Conservation (phyloP, 2,329 filamentous ascomycete species). For the Penicillium fuscoglaucum region DNA sequence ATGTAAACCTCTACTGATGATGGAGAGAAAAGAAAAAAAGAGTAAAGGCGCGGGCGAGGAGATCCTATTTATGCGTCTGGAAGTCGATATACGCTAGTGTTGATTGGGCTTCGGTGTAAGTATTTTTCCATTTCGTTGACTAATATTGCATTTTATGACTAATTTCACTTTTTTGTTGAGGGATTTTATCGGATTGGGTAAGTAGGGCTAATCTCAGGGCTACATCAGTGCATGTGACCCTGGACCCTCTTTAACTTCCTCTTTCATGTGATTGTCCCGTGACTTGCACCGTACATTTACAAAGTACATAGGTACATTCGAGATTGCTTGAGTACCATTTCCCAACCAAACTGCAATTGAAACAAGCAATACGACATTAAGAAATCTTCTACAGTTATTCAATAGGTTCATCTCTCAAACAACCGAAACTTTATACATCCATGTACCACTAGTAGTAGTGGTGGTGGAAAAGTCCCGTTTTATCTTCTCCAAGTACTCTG, state of each 20-base stretch:
- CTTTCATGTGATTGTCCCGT: constrained; percentile 7
- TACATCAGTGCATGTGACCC: background rate
- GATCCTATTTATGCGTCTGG: constrained; percentile 33
- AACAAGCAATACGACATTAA: background rate
- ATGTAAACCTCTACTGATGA: constrained; percentile 56
- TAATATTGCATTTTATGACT: constrained; percentile 4
- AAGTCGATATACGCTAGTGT: constrained; percentile 24
- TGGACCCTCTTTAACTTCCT: background rate
- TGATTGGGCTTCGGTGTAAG: constrained; percentile 19
- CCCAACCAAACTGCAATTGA: background rate
- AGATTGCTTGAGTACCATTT: background rate
- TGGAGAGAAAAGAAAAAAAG: constrained; percentile 45
- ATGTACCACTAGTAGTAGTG: background rate
- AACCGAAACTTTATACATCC: background rate
- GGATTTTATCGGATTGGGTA: background rate
- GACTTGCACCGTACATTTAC: background rate
- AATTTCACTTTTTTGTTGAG: constrained; percentile 1
- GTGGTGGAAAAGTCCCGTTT: background rate
- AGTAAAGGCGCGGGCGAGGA: constrained; percentile 19
- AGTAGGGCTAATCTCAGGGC: constrained; percentile 3
- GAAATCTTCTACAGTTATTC: background rate
- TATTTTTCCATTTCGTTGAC: constrained; percentile 7
- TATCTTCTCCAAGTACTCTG: constrained; percentile 4
- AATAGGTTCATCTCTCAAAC: background rate
- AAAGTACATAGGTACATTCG: background rate